phyloP scores from a whole-genome alignment of 176 grass and related monocot species.

The Eremochloa ophiuroides region DNA sequence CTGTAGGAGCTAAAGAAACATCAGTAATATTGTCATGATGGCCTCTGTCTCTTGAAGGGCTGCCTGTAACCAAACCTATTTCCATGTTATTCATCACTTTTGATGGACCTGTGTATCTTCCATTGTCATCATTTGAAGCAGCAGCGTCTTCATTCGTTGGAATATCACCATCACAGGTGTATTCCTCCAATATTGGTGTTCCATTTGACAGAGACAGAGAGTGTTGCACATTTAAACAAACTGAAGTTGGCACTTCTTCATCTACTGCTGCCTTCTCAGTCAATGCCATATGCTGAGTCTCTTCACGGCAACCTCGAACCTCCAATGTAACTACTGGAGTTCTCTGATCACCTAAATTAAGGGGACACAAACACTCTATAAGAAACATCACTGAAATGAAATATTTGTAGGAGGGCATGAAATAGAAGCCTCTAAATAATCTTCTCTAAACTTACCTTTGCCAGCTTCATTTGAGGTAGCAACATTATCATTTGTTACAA shows the following conservation, averaged over 20 bases:
- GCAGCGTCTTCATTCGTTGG: not conserved
- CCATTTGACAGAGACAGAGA: not conserved
- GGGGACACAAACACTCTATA: not conserved
- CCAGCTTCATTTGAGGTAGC: not conserved
- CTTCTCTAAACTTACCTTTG: not conserved
- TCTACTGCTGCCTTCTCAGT: conserved; percentile 21
- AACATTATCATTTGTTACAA: not conserved
- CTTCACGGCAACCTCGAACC: not conserved
- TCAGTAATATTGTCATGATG: not conserved
- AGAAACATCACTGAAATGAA: conserved; percentile 23
- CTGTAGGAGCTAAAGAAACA: not conserved
- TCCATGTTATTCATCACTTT: not conserved
- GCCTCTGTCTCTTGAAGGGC: not conserved
- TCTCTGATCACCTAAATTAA: conserved; percentile 19
- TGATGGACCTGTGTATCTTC: not conserved
- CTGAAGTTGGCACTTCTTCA: conserved; percentile 13
- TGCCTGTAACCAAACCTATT: not conserved
- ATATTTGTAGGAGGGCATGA: not conserved
- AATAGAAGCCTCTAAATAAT: not conserved
- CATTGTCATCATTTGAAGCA: not conserved
- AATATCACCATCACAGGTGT: not conserved
- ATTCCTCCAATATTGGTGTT: conserved; percentile 24
- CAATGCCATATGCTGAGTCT: not conserved
- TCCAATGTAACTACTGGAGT: not conserved
- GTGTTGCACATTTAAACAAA: not conserved